A percentile compares a stretch with the other conserved stretches of the same genome.
These are phyloP conservation scores for Bruguiera parviflora DNA, from an alignment of 345 rosid species.

Conservation along the genomic window DNA sequence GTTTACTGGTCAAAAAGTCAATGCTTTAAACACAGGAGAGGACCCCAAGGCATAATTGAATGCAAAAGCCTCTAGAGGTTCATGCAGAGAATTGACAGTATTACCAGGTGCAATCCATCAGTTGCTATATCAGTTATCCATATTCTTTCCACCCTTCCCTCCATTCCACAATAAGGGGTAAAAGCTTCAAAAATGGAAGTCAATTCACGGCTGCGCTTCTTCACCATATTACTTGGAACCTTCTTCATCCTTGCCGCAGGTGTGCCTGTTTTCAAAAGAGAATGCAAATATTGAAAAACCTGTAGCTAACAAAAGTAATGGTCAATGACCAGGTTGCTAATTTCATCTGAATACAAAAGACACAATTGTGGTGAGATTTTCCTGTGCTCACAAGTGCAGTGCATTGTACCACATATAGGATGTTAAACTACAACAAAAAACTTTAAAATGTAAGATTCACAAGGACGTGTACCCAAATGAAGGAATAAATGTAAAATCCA, in stretches of 20 bases:
- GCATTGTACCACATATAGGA: neutral
- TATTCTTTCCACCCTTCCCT: slow-evolving; percentile 77
- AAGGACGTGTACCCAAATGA: neutral
- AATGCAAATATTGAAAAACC: neutral
- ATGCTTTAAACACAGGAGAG: neutral
- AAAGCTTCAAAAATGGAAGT: slow-evolving; percentile 86
- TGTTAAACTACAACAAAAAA: neutral
- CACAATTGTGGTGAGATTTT: neutral
- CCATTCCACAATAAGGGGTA: slow-evolving; percentile 78
- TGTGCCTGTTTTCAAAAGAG: slow-evolving; percentile 50
- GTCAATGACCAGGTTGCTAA: too few species aligned
- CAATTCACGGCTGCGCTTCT: slow-evolving; percentile 88
- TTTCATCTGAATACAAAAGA: too few species aligned
- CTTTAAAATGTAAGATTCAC: neutral
- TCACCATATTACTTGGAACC: slow-evolving; percentile 72
- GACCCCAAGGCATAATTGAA: neutral
- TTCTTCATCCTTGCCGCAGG: slow-evolving; percentile 99
- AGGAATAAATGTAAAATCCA: neutral
- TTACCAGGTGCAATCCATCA: slow-evolving; percentile 85
- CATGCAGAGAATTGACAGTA: slow-evolving; percentile 2
- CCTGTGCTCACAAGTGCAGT: neutral
- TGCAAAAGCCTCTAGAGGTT: neutral
- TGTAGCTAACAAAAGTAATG: too few species aligned
- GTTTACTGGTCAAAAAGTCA: neutral
- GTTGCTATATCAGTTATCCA: slow-evolving; percentile 92